These are phyloP conservation scores for Albugo laibachii DNA, from an alignment of 352 stramenopile genomes.

Conservation along the genomic window DNA sequence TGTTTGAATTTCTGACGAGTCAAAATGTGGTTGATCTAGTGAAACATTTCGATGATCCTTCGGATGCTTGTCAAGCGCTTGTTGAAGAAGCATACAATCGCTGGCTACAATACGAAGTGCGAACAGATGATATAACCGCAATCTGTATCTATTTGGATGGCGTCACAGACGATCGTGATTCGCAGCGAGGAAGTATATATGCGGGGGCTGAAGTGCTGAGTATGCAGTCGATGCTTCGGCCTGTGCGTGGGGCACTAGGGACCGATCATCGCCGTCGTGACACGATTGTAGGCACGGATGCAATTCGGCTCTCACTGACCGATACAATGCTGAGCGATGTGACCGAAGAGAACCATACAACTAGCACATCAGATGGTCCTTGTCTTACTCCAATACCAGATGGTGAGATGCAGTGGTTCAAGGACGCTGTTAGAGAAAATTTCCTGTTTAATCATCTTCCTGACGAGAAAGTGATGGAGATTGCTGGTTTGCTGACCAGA, in stretches of 20 bases:
- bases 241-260: slow-evolving; percentile 36
- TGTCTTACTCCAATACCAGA: slow-evolving; percentile 33
- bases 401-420: slow-evolving; percentile 69
- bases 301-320: slow-evolving; percentile 56
- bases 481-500: slow-evolving; percentile 78
- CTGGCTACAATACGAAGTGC: slow-evolving; percentile 86
- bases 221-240: slow-evolving; percentile 68
- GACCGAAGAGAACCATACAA: slow-evolving; percentile 5
- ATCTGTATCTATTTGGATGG: slow-evolving; percentile 76
- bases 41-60: slow-evolving; percentile 63
- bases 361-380: slow-evolving; percentile 7
- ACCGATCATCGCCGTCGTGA: slow-evolving; percentile 46
- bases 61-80: slow-evolving; percentile 75
- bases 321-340: slow-evolving; percentile 24
- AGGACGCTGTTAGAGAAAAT: slow-evolving; percentile 75
- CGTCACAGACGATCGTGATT: slow-evolving; percentile 20
- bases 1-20: slow-evolving; percentile 92
- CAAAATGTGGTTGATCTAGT: slow-evolving; percentile 87
- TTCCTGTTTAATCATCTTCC: slow-evolving; percentile 87
- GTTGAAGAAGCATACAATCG: slow-evolving; percentile 85
- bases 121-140: slow-evolving; percentile 90
- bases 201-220: slow-evolving; percentile 58
- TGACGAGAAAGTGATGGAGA: slow-evolving; percentile 65
- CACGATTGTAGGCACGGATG: slow-evolving; percentile 72
- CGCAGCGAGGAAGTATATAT: slow-evolving; percentile 63